Conservation (phyloP, 2,329 filamentous ascomycete species). For the Monilinia vaccinii-corymbosi region DNA sequence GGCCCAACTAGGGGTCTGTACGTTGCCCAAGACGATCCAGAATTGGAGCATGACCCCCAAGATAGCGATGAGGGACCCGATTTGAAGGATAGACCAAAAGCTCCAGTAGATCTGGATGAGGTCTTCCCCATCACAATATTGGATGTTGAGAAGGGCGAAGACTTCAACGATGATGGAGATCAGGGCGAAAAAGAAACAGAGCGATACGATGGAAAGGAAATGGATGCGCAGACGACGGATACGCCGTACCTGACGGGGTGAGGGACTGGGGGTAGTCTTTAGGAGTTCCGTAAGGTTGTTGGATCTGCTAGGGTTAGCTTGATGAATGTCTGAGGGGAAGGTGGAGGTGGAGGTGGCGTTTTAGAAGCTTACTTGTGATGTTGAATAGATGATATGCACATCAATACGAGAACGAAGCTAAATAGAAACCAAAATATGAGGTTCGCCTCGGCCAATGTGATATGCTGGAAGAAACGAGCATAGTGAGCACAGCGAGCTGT, state of each 20-base stretch:
- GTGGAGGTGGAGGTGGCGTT: background rate
- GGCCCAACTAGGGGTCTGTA: conserved; percentile 49
- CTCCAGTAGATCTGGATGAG: conserved; percentile 52
- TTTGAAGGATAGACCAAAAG: conserved; percentile 51
- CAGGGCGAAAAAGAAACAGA: conserved; percentile 38
- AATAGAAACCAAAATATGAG: conserved; percentile 41
- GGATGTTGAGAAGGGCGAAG: conserved; percentile 31
- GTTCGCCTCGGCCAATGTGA: conserved; percentile 37
- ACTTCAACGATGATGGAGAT: conserved; percentile 44
- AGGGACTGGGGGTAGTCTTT: conserved; percentile 9
- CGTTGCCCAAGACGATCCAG: conserved; percentile 39
- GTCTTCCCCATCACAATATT: conserved; percentile 53
- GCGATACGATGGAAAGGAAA: conserved; percentile 35
- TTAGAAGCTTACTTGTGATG: conserved; percentile 23
- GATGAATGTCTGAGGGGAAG: background rate
- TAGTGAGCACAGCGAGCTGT: conserved; percentile 32
- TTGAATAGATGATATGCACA: conserved; percentile 35
- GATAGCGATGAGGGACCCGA: conserved; percentile 50
- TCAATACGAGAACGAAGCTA: conserved; percentile 34
- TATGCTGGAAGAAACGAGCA: conserved; percentile 37
- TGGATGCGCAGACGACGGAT: conserved; percentile 23
- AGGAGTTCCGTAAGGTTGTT: conserved; percentile 13
- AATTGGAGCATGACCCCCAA: conserved; percentile 46
- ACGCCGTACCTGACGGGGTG: background rate
- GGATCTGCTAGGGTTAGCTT: conserved; percentile 12